Percentiles rank a stretch among this genome's conserved stretches.
phyloP scores from a whole-genome alignment of 2,329 filamentous ascomycete species.

The Colletotrichum lindemuthianum region DNA sequence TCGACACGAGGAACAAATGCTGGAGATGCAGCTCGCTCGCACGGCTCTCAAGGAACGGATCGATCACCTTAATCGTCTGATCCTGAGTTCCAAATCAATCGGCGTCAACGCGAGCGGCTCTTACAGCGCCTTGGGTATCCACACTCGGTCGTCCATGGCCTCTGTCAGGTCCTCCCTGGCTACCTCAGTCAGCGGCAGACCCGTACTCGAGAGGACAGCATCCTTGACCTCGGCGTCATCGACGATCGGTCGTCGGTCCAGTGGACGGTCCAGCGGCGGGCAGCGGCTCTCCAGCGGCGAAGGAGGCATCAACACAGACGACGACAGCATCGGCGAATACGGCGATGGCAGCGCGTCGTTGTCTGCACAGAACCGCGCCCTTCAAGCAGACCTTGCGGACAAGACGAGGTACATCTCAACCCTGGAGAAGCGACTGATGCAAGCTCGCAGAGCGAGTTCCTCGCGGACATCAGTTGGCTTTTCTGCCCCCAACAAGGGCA shows the following conservation, averaged over 20 bases:
- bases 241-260: slow-evolving; percentile 66
- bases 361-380: slow-evolving; percentile 85
- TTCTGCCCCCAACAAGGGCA: slow-evolving; percentile 67
- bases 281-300: slow-evolving; percentile 56
- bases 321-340: slow-evolving; percentile 81
- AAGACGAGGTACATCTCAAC: slow-evolving; percentile 97
- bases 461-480: slow-evolving; percentile 85
- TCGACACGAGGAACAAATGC: slow-evolving; percentile 94
- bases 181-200: slow-evolving; percentile 64
- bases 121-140: slow-evolving; percentile 72
- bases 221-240: slow-evolving; percentile 74
- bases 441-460: slow-evolving; percentile 89
- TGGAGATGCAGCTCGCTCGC: slow-evolving; percentile 97
- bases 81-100: slow-evolving; percentile 93
- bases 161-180: slow-evolving; percentile 77
- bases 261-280: slow-evolving; percentile 56
- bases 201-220: slow-evolving; percentile 69
- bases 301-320: slow-evolving; percentile 62
- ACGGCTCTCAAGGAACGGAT: slow-evolving; percentile 97
- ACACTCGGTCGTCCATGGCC: slow-evolving; percentile 56
- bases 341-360: slow-evolving; percentile 87
- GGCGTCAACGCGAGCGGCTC: slow-evolving; percentile 87
- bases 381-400: slow-evolving; percentile 94
- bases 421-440: slow-evolving; percentile 88
- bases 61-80: slow-evolving; percentile 93